Percentiles rank a stretch among this genome's conserved stretches.
phyloP scores from a whole-genome alignment of 2,329 filamentous ascomycete species.

The Fonsecaea nubica region DNA sequence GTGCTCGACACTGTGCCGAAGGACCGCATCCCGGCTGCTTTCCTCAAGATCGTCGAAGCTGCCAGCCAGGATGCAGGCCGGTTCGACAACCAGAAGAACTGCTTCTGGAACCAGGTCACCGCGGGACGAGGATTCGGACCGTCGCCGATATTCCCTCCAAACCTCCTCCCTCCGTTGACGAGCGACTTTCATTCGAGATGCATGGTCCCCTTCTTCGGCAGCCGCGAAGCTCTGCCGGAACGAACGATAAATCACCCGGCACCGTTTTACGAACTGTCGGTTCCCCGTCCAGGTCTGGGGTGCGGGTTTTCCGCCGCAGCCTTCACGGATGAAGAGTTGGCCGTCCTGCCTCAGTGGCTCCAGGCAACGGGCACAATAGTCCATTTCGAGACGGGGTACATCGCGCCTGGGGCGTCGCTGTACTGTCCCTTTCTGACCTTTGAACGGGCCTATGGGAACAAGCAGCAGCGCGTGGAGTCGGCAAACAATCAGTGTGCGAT shows the following conservation, averaged over 20 bases:
- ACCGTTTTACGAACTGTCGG: slow-evolving; percentile 33
- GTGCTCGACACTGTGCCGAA: slow-evolving; percentile 27
- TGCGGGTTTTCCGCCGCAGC: slow-evolving; percentile 34
- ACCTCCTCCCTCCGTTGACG: slow-evolving; percentile 33
- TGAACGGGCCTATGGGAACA: slow-evolving; percentile 33
- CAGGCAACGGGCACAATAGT: slow-evolving; percentile 32
- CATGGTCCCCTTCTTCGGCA: slow-evolving; percentile 33
- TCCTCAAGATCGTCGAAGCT: slow-evolving; percentile 27
- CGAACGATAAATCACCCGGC: slow-evolving; percentile 20
- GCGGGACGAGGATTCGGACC: slow-evolving; percentile 34
- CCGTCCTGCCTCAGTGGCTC: slow-evolving; percentile 33
- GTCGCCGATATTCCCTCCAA: slow-evolving; percentile 35
- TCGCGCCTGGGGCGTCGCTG: slow-evolving; percentile 25
- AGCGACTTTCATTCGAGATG: slow-evolving; percentile 32
- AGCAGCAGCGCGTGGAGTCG: slow-evolving; percentile 31
- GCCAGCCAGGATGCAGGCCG: slow-evolving; percentile 17
- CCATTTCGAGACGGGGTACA: slow-evolving; percentile 32
- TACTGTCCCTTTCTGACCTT: slow-evolving; percentile 36
- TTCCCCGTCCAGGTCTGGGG: slow-evolving; percentile 29
- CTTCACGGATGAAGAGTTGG: slow-evolving; percentile 26
- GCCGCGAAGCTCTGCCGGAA: slow-evolving; percentile 33
- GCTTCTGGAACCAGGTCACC: slow-evolving; percentile 30
- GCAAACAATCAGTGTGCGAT: slow-evolving; percentile 38
- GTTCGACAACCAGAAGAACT: slow-evolving; percentile 29
- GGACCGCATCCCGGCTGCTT: slow-evolving; percentile 28